phyloP scores from a whole-genome alignment of 805 yeast genomes.

The Wickerhamiella brachini region DNA sequence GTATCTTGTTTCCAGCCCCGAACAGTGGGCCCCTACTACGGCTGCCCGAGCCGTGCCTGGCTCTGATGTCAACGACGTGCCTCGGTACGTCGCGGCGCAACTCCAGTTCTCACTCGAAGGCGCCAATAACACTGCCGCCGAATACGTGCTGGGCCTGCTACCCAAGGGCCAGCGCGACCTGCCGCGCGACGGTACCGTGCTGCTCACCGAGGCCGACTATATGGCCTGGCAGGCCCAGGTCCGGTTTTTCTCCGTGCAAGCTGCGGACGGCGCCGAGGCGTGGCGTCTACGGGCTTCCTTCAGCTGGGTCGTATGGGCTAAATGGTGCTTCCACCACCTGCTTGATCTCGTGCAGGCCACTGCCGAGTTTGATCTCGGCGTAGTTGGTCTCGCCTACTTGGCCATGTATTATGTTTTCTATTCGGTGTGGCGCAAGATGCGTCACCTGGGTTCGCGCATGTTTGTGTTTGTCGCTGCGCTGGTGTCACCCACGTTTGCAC shows the following conservation, averaged over 20 bases:
- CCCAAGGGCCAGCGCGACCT: slow-evolving; percentile 4
- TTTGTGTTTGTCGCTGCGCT: slow-evolving; percentile 78
- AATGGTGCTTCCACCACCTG: slow-evolving; percentile 23
- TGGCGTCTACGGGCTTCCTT: slow-evolving; percentile 30
- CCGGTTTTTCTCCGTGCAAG: slow-evolving; percentile 18
- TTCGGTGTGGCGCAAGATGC: slow-evolving; percentile 65
- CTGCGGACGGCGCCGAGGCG: slow-evolving; percentile 24
- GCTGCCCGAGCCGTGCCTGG: background rate
- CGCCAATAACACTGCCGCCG: background rate
- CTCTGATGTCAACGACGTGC: slow-evolving; percentile 1
- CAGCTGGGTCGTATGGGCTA: slow-evolving; percentile 26
- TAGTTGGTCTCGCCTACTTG: slow-evolving; percentile 65
- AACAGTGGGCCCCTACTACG: slow-evolving; percentile 9
- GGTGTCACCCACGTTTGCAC: slow-evolving; percentile 67
- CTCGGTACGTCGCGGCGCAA: slow-evolving; percentile 16
- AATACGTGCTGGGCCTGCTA: slow-evolving; percentile 5
- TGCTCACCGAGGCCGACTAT: slow-evolving; percentile 17
- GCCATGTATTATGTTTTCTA: slow-evolving; percentile 80
- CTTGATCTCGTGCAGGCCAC: slow-evolving; percentile 39
- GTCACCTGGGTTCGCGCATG: slow-evolving; percentile 62
- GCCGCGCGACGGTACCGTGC: slow-evolving; percentile 28
- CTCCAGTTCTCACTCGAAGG: slow-evolving; percentile 7
- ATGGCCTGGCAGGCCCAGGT: slow-evolving; percentile 20
- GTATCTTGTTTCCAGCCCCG: slow-evolving; percentile 9
- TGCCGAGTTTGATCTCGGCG: slow-evolving; percentile 70